Evolutionary conservation across 345 rosid species (phyloP), one percentile per base, ranked within the genome.

Genomic region (Acer saccharum): DNA sequence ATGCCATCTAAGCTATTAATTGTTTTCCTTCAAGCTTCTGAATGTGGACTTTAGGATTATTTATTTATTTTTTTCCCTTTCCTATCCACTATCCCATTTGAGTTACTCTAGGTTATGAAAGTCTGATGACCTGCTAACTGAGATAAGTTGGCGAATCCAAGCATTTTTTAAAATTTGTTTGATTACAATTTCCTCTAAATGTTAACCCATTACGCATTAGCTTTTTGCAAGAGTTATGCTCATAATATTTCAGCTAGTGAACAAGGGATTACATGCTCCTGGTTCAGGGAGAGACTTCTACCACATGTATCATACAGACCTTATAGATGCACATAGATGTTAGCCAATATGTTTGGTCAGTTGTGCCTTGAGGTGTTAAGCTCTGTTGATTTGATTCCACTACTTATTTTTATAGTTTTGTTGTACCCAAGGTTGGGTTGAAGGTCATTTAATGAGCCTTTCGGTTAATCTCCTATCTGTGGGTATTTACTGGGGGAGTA

Each of bases 301-400:
- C 39, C 39, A 35, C 39, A 35, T 35, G 39, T 35, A 35, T 35
- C 39, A 35, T 35, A 35, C 39, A 35, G 39, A 35, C 39, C 39
- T 35, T 35, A 32, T 35, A 35, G 39, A 35, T 35, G 58, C 18
- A 4, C 3, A 46, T 71, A 32, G 67, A 72, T 10, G 50, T 60
- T 54, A n/a, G 18, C 55, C 57, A 61, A 41, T 73, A 41, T 73
- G 35, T 72, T 23, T 61, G 68, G 48, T 58, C 2, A 58, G 18
- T 57, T 7, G 48, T 32, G 23, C 43, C 13, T 60, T 14, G 13
- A 6, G 43, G 52, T 48, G 25, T 25, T 46, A 62, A 58, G 68
- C 52, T 58, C 20, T 18, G 23, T 18, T 6, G 23, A 58, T 0
- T 20, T 5, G 63, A 58, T 9, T n/a, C 10, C 9, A 3, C 63